A percentile compares a stretch with the other conserved stretches of the same genome.
phyloP scores from a whole-genome alignment of 2,329 filamentous ascomycete genomes.

The Cercospora sp. region DNA sequence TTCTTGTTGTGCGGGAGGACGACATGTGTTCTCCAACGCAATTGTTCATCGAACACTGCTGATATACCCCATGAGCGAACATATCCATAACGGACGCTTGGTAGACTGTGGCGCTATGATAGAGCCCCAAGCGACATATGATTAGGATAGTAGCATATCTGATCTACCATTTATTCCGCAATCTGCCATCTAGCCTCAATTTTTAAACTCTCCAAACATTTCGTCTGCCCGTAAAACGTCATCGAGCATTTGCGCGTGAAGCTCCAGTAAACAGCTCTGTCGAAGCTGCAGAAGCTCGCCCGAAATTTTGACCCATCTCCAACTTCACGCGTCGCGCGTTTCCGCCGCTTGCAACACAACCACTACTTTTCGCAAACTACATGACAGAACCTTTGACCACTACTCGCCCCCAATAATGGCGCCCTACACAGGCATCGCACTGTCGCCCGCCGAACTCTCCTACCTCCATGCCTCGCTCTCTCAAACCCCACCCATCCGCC shows the following conservation, averaged over 20 bases:
- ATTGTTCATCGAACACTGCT: slow-evolving; percentile 13
- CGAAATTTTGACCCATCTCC: not conserved
- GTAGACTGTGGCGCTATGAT: slow-evolving; percentile 6
- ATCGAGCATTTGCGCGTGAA: not conserved
- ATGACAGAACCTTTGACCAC: not conserved
- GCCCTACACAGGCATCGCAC: slow-evolving; percentile 61
- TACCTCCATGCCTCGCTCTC: slow-evolving; percentile 89
- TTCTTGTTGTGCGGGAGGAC: not conserved
- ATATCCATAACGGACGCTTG: slow-evolving; percentile 6
- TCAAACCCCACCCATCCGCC: slow-evolving; percentile 78
- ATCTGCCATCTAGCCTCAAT: not conserved
- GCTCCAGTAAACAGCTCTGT: not conserved
- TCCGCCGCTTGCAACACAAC: not conserved
- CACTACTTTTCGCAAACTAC: not conserved
- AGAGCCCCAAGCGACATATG: slow-evolving; percentile 2
- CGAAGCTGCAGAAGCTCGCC: not conserved
- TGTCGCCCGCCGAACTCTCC: slow-evolving; percentile 93
- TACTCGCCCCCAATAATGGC: slow-evolving; percentile 51
- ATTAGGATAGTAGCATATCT: slow-evolving; percentile 5
- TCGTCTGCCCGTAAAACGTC: not conserved
- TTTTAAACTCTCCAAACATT: not conserved
- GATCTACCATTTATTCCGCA: not conserved
- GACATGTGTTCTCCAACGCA: slow-evolving; percentile 11
- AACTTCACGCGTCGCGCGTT: not conserved
- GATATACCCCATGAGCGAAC: slow-evolving; percentile 29